Evolutionary conservation across 2,329 filamentous ascomycete genomes (phyloP), one percentile per base, ranked within the genome.

Genomic region (Phoma sp.): DNA sequence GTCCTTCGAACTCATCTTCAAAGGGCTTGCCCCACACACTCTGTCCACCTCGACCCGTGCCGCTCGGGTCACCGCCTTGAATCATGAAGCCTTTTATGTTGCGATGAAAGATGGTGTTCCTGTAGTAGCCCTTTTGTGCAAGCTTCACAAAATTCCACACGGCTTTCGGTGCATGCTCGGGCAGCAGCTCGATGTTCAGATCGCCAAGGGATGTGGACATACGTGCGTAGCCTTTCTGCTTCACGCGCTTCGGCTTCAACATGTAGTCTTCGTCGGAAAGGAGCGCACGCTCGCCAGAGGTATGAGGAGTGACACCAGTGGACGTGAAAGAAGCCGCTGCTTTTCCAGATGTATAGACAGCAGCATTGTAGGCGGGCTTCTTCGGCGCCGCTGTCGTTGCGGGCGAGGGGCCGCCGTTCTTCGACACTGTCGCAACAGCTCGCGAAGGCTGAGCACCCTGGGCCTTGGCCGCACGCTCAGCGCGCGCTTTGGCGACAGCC

Each of bases 71-170:
- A 33, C 95, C 95, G 38, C 93, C 93, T 74, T 99, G 95, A 35
- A 99, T 90, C 95, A 99, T 99, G 73, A 99, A 99, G 65, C 90
- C 91, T 53, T 88, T 88, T 66, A 99, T 97, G 72, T 96, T 97
- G 59, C 95, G 87, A 75, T 99, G 95, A 71, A 99, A 99, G 10
- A 83, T 75, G 2, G 96, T 88, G 60, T 85, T 85, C 46, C 86
- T 86, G 78, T 98, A 99, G 76, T 96, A 97, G 0, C 93, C 93
- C 62, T 89, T 90, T 69, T 96, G 89, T 1, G 92, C 86, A 4
- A 99, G 80, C 51, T 89, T 87, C 47, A 96, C 85, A 69, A 99
- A 99, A 74, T 99, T 99, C 91, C 93, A 99, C 1, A 98, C 95
- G 0, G 95, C 92, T 65, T 89, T 90, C 1, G 95, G 95, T 2